Conservation (phyloP, 495 filamentous ascomycete species). For the Bathelium albidoporum region DNA sequence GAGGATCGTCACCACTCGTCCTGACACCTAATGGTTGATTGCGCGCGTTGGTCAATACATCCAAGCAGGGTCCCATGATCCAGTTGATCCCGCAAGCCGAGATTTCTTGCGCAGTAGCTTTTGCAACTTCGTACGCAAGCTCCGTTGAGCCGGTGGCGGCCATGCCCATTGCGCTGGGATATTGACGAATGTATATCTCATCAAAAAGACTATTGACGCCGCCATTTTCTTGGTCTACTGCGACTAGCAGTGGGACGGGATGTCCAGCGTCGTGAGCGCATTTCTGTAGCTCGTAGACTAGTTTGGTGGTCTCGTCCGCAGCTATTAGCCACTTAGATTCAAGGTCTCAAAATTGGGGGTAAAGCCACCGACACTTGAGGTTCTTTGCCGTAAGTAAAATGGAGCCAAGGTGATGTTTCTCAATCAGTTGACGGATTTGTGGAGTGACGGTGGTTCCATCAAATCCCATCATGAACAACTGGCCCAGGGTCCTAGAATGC, state of each 20-base stretch:
- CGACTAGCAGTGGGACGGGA: constrained; percentile 72
- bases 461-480: constrained; percentile 93
- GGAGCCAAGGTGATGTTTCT: constrained; percentile 74
- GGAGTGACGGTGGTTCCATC: constrained; percentile 80
- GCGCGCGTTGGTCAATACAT: constrained; percentile 78
- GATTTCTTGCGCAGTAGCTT: constrained; percentile 78
- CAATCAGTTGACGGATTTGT: constrained; percentile 74
- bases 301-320: constrained; percentile 68
- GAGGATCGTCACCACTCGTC: constrained; percentile 74
- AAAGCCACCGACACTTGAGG: constrained; percentile 58
- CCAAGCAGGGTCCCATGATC: constrained; percentile 81
- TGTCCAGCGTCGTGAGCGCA: constrained; percentile 81
- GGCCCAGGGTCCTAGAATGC: constrained; percentile 56
- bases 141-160: constrained; percentile 71
- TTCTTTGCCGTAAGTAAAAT: constrained; percentile 84
- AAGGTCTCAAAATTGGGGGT: not conserved
- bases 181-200: constrained; percentile 82
- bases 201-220: constrained; percentile 90
- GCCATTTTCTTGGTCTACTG: constrained; percentile 87
- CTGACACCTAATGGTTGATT: constrained; percentile 81
- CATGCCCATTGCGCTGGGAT: constrained; percentile 83
- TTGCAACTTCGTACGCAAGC: constrained; percentile 69
- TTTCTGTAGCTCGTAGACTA: constrained; percentile 77
- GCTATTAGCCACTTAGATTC: constrained; percentile 38
- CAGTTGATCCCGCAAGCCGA: constrained; percentile 81